Conservation (phyloP, 441 rosid species). For the Croton setiger region DNA sequence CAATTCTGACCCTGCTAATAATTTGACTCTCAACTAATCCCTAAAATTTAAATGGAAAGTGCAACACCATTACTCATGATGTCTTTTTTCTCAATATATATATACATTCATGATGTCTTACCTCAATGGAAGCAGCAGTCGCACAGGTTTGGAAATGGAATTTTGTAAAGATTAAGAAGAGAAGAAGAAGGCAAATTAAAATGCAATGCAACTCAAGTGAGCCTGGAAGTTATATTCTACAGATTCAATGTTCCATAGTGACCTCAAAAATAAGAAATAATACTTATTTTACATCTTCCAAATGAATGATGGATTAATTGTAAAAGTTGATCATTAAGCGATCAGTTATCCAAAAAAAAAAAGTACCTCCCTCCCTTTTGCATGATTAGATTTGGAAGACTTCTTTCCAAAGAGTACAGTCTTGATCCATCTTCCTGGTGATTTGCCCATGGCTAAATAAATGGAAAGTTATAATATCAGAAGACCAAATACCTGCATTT, state of each 20-base stretch:
- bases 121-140: not conserved
- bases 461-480: constrained; percentile 22
- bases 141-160: not conserved
- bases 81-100: no score
- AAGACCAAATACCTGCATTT: constrained; percentile 26
- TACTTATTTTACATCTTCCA: not conserved
- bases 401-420: constrained; percentile 74
- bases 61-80: not conserved
- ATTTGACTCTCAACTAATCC: not conserved
- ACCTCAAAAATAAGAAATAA: no score
- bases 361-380: constrained; percentile 66
- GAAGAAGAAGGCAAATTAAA: not conserved
- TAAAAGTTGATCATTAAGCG: not conserved
- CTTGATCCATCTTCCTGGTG: constrained; percentile 79
- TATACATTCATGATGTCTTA: not conserved
- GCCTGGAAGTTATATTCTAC: not conserved
- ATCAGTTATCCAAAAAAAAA: not conserved
- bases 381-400: constrained; percentile 52
- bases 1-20: not conserved
- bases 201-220: not conserved
- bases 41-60: not conserved
- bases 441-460: constrained; percentile 60
- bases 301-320: not conserved
- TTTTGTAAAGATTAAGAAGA: not conserved
- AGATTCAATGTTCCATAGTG: not conserved